These are phyloP conservation scores for Vachellia collinsii DNA, from an alignment of 306 rosid species.

Conservation along the genomic window DNA sequence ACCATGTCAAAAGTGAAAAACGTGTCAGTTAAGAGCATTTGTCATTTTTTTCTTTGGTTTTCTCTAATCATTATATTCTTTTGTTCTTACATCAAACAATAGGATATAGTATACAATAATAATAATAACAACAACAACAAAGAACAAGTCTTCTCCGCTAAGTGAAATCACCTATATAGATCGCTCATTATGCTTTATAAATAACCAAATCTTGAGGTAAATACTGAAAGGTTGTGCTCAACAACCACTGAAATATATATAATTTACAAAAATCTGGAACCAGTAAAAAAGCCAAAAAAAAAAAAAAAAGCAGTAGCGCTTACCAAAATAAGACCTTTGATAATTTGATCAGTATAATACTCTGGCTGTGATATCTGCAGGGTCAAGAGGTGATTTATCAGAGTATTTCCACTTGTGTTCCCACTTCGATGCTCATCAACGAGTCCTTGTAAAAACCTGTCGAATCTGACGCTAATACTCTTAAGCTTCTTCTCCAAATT, in stretches of 20 bases:
- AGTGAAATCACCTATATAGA: no score
- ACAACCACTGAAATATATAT: no score
- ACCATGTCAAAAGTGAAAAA: not conserved
- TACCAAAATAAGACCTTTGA: constrained; percentile 47
- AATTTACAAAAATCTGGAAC: not conserved
- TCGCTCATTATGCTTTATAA: no score
- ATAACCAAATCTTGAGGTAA: no score
- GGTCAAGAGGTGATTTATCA: constrained; percentile 44
- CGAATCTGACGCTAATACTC: not conserved
- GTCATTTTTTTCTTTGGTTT: not conserved
- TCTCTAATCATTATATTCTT: no score
- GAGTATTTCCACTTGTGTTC: constrained; percentile 22
- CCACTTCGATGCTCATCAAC: constrained; percentile 40
- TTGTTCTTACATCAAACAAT: no score
- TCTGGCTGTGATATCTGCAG: constrained; percentile 41
- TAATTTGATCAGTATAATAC: constrained; percentile 30
- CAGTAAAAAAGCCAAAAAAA: not conserved
- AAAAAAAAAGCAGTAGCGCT: not conserved
- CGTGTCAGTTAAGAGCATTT: not conserved
- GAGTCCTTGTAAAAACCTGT: constrained; percentile 44
- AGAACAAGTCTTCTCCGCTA: no score
- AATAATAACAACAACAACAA: no score
- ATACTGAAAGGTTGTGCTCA: no score
- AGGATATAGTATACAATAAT: no score
- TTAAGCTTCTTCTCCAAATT: not conserved